Conservation (phyloP, 2,329 filamentous ascomycete species). For the Pseudocercospora eumusae region DNA sequence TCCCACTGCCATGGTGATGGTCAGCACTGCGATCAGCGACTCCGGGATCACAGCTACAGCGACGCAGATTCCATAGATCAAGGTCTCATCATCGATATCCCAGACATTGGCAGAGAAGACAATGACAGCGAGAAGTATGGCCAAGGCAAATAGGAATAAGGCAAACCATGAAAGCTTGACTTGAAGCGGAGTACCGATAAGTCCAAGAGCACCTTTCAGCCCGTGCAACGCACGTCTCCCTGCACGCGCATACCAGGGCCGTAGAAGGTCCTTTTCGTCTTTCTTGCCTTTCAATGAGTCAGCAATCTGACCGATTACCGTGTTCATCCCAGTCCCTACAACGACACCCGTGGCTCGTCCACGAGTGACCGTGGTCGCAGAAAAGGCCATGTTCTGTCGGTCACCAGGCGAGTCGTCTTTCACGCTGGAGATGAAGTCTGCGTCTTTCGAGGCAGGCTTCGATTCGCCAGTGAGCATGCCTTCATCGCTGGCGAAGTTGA, state of each 20-base stretch:
- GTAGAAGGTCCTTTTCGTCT: slow-evolving; percentile 17
- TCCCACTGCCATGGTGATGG: slow-evolving; percentile 66
- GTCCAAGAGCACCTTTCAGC: slow-evolving; percentile 44
- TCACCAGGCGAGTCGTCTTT: slow-evolving; percentile 60
- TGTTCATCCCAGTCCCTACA: slow-evolving; percentile 61
- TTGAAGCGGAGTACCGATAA: slow-evolving; percentile 74
- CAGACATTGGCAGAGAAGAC: slow-evolving; percentile 63
- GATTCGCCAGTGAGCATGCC: slow-evolving; percentile 71
- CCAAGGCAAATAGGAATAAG: slow-evolving; percentile 73
- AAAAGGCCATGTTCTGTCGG: slow-evolving; percentile 65
- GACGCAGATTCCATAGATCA: slow-evolving; percentile 53
- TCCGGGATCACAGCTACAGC: slow-evolving; percentile 52
- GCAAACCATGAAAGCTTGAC: slow-evolving; percentile 83
- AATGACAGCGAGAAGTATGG: slow-evolving; percentile 67
- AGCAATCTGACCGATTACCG: slow-evolving; percentile 69
- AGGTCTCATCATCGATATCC: slow-evolving; percentile 45
- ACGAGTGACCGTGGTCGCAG: slow-evolving; percentile 63
- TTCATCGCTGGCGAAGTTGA: slow-evolving; percentile 77
- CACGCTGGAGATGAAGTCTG: slow-evolving; percentile 35
- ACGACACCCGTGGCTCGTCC: slow-evolving; percentile 63
- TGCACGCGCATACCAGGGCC: slow-evolving; percentile 23
- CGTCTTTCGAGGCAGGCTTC: slow-evolving; percentile 46
- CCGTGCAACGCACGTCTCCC: slow-evolving; percentile 56
- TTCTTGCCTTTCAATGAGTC: slow-evolving; percentile 38
- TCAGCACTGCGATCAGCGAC: slow-evolving; percentile 64